A percentile compares a stretch with the other conserved stretches of the same genome.
phyloP scores from a whole-genome alignment of 257 asterid species.

The Gentiana macrophylla region DNA sequence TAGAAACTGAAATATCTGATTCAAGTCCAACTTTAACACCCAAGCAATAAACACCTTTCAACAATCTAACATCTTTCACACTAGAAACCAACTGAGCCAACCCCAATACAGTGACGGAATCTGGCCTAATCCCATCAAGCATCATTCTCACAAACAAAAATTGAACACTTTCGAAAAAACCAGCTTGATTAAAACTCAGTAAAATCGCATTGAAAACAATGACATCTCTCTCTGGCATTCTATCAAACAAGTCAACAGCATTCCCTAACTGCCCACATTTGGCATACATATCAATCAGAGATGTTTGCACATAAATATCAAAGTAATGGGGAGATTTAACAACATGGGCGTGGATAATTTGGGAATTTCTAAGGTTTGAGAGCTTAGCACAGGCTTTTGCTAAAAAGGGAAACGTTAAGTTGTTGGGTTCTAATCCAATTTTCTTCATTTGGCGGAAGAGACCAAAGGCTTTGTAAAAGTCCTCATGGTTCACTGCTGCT shows the following conservation, averaged over 20 bases:
- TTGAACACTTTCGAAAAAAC: slow-evolving; percentile 22
- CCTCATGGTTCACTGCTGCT: slow-evolving; percentile 7
- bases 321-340: slow-evolving; percentile 27
- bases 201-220: slow-evolving; percentile 61
- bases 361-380: slow-evolving; percentile 25
- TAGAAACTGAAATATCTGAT: slow-evolving; percentile 32
- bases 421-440: slow-evolving; percentile 30
- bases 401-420: slow-evolving; percentile 42
- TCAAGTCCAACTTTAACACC: slow-evolving; percentile 37
- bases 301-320: slow-evolving; percentile 48
- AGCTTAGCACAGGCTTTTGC: slow-evolving; percentile 62
- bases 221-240: slow-evolving; percentile 45
- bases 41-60: slow-evolving; percentile 41
- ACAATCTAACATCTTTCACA: slow-evolving; percentile 18
- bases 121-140: slow-evolving; percentile 44
- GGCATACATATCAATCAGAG: slow-evolving; percentile 45
- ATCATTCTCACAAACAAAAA: slow-evolving; percentile 33
- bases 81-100: slow-evolving; percentile 33
- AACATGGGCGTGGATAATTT: slow-evolving; percentile 32
- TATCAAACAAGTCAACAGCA: slow-evolving; percentile 51
- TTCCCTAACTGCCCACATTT: slow-evolving; percentile 33
- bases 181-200: slow-evolving; percentile 34
- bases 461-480: slow-evolving; percentile 5
- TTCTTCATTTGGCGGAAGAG: slow-evolving; percentile 33
- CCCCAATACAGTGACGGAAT: slow-evolving; percentile 41